Evolutionary conservation across 163 green algal species (phyloP), one percentile per base, ranked within the genome.

Genomic region (Chlamydomonas reinhardtii): DNA sequence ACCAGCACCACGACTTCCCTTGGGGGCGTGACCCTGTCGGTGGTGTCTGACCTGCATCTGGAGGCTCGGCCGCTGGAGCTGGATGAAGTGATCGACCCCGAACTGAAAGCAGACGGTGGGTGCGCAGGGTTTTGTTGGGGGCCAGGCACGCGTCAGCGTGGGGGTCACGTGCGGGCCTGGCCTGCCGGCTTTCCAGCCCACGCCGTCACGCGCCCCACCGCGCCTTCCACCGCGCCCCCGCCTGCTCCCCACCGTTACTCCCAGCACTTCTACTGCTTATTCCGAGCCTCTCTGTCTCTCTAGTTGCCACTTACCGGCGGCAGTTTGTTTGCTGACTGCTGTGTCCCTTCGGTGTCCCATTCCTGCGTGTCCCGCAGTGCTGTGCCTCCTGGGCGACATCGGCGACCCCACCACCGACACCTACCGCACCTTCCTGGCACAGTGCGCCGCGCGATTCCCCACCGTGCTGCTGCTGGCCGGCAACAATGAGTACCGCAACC

Each of bases 401-500:
- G 80, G 80, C 80, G 80, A 86, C 70, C 80, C 80, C 56, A 22
- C 52, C 54, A 66, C 80, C 12, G 14, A 29, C 29, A 61, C 70
- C 17, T 86, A 86, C 37, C 31, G 20, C 25, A 17, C 34, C 34
- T 79, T 86, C 70, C 25, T 86, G 5, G 80, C 52, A 8, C 34
- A 59, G 15, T 73, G 54, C 56, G 69, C 80, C 5, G 32, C 54
- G 5, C 80, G 80, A 29, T 86, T 86, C 69, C 80, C 54, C 56
- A 86, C 80, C n/a, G 80, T 86, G 35, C 56, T 86, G 59, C 80
- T 86, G 35, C 56, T 86, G 34, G 70, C 80, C 9, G 80, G 80
- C 34, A 86, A 86, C 69, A 86, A 86, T 56, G 80, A 86, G 34
- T 86, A 79, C 80, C 69, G 80, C 34, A 86, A 86, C 80, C 68